These are phyloP conservation scores for Dalbergia oliveri DNA, from an alignment of 306 rosid species.

Conservation along the genomic window DNA sequence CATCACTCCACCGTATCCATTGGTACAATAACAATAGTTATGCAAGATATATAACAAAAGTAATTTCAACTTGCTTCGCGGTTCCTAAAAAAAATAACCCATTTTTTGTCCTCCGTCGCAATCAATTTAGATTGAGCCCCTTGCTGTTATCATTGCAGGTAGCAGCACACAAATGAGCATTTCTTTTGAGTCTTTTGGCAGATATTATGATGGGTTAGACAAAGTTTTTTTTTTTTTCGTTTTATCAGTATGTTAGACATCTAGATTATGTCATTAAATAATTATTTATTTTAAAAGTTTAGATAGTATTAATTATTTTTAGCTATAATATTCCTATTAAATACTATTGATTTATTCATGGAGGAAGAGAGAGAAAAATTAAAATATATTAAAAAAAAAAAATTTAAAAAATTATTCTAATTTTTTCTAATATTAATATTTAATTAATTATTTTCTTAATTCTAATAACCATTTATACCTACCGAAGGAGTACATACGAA, in stretches of 20 bases:
- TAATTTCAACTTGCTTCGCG: neutral
- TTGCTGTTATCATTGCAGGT: neutral
- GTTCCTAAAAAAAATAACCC: neutral
- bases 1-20: neutral
- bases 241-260: neutral
- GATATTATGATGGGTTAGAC: neutral
- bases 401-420: no score
- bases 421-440: no score
- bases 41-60: neutral
- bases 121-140: conserved; percentile 6
- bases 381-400: no score
- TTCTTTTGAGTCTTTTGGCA: neutral
- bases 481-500: no score
- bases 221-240: neutral
- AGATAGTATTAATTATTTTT: no score
- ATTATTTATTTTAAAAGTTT: no score
- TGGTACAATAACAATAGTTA: neutral
- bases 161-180: conserved; percentile 23
- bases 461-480: no score
- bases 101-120: neutral
- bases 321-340: no score
- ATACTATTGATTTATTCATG: no score
- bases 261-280: no score
- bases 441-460: no score
- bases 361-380: no score